These are phyloP conservation scores for Aspergillus sp. DNA, from an alignment of 2,329 filamentous ascomycete genomes.

Conservation along the genomic window DNA sequence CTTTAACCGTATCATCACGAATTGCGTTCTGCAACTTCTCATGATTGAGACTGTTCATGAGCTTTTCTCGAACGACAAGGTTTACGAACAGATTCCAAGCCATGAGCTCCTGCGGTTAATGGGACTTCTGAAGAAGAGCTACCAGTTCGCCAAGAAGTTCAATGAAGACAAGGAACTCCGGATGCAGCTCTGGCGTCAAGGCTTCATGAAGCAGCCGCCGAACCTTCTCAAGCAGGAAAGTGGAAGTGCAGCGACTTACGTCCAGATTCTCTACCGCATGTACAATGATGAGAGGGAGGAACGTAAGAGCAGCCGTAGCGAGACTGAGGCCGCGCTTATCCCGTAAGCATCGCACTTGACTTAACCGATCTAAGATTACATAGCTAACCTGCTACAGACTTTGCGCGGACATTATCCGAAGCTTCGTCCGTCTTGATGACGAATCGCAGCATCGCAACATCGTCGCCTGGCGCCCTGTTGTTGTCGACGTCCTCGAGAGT, in stretches of 20 bases:
- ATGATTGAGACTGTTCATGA: slow-evolving; percentile 99
- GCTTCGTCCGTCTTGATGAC: slow-evolving; percentile 80
- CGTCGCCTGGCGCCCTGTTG: slow-evolving; percentile 91
- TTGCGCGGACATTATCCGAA: slow-evolving; percentile 86
- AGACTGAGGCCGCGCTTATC: slow-evolving; percentile 86
- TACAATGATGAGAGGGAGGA: slow-evolving; percentile 85
- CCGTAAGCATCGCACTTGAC: slow-evolving; percentile 46
- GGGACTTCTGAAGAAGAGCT: slow-evolving; percentile 89
- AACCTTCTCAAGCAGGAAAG: slow-evolving; percentile 97
- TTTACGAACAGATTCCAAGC: slow-evolving; percentile 89
- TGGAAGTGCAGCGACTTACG: slow-evolving; percentile 87
- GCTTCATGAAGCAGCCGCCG: slow-evolving; percentile 99
- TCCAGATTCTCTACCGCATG: slow-evolving; percentile 94
- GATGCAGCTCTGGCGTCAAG: slow-evolving; percentile 90
- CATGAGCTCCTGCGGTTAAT: slow-evolving; percentile 84
- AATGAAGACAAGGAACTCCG: slow-evolving; percentile 95
- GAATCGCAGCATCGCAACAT: slow-evolving; percentile 97
- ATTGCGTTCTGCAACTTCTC: slow-evolving; percentile 91
- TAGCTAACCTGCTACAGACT: slow-evolving; percentile 44
- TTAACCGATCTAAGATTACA: not conserved
- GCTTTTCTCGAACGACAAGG: slow-evolving; percentile 92
- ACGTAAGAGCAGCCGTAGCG: slow-evolving; percentile 66
- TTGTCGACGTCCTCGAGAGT: slow-evolving; percentile 92
- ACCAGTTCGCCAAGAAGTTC: slow-evolving; percentile 93
- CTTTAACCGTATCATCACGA: slow-evolving; percentile 99